Conservation (phyloP, 495 filamentous ascomycete species). For the Pyrenula massariospora region DNA sequence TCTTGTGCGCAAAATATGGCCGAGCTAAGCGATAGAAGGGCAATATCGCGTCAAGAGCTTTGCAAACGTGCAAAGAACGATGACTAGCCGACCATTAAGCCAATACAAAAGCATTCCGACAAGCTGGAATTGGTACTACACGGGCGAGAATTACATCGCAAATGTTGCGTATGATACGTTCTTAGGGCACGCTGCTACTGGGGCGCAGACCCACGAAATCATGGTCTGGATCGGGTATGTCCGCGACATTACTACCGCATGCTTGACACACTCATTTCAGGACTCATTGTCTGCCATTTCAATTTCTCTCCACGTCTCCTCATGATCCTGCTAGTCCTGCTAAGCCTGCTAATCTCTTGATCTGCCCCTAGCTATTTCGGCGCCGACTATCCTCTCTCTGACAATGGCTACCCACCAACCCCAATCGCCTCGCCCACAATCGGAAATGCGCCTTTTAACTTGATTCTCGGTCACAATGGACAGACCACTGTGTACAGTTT, state of each 20-base stretch:
- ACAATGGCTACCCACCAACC: conserved; percentile 25
- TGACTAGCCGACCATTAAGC: conserved; percentile 32
- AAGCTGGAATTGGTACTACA: conserved; percentile 46
- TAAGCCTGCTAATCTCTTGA: too few relatives aligned
- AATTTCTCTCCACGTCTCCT: too few relatives aligned
- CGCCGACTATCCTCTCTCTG: conserved; percentile 51
- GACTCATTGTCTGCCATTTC: too few relatives aligned
- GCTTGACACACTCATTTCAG: too few relatives aligned
- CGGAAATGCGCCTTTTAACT: conserved; percentile 33
- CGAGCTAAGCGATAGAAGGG: too few relatives aligned
- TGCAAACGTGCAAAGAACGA: conserved; percentile 37
- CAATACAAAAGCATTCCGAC: conserved; percentile 37
- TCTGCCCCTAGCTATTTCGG: conserved; percentile 33
- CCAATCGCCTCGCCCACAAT: conserved; percentile 41
- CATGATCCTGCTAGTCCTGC: too few relatives aligned
- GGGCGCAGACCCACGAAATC: conserved; percentile 47
- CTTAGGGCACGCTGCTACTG: conserved; percentile 31
- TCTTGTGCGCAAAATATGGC: too few relatives aligned
- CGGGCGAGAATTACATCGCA: conserved; percentile 39
- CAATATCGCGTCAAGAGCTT: conserved; percentile 45
- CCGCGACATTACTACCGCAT: too few relatives aligned
- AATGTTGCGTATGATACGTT: conserved; percentile 60
- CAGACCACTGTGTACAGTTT: conserved; percentile 49
- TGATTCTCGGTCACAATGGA: conserved; percentile 45
- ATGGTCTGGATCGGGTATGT: conserved; percentile 56